These are phyloP conservation scores for Chaetomidium leptoderma DNA, from an alignment of 495 filamentous ascomycete genomes.

Conservation along the genomic window DNA sequence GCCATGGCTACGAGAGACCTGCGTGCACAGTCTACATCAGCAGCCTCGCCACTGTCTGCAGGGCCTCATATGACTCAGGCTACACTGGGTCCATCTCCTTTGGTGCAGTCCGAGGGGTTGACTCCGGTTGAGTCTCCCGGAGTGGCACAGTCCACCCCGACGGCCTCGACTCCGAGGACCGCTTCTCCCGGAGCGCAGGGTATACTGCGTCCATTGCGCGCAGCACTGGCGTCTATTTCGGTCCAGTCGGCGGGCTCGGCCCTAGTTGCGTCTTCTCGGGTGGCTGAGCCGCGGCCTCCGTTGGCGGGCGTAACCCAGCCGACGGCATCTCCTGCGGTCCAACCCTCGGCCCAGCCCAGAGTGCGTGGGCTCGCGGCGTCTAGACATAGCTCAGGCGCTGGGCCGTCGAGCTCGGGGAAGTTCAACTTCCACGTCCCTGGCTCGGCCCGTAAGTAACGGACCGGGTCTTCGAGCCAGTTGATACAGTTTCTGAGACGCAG, in stretches of 20 bases:
- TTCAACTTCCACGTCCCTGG: constrained; percentile 9
- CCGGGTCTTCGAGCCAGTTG: too few relatives aligned
- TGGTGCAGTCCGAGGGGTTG: background rate
- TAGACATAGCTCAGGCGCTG: constrained; percentile 5
- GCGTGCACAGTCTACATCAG: background rate
- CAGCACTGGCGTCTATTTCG: background rate
- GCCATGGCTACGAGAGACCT: background rate
- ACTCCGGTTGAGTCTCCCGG: background rate
- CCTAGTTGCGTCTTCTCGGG: background rate
- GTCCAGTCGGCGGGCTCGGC: background rate
- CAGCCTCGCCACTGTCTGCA: background rate
- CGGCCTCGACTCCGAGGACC: background rate
- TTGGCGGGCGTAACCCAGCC: too few relatives aligned
- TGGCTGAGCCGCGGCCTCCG: background rate
- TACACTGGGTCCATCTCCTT: background rate
- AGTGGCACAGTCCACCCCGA: background rate
- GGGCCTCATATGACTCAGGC: background rate
- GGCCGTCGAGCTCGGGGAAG: constrained; percentile 8
- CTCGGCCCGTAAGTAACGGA: background rate
- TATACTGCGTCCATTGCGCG: background rate
- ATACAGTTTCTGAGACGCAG: background rate
- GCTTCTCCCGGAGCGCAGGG: background rate
- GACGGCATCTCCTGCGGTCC: background rate
- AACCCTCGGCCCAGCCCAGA: background rate
- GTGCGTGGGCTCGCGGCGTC: constrained; percentile 19